Conservation (phyloP, 257 asterid species). For the Ilex asprella region DNA sequence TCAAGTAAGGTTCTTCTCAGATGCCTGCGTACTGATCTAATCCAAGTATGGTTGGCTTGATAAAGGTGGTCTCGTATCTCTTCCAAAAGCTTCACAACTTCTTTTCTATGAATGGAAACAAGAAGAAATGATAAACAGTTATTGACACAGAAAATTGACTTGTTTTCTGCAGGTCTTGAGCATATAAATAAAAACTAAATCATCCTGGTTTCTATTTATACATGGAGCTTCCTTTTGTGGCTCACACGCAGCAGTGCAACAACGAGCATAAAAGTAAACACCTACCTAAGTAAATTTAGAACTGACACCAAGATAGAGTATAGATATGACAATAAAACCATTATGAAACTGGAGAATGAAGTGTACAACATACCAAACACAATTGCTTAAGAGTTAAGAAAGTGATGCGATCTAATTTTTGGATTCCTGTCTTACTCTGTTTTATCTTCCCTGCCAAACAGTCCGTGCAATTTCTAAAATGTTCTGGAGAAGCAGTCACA, state of each 20-base stretch:
- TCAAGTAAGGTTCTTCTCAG: conserved; percentile 49
- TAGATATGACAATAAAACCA: too few relatives aligned
- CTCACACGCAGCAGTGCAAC: background rate
- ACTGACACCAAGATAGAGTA: too few relatives aligned
- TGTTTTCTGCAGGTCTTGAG: background rate
- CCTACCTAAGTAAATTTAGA: background rate
- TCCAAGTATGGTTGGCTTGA: conserved; percentile 83
- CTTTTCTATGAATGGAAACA: conserved; percentile 43
- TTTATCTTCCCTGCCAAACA: too few relatives aligned
- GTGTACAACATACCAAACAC: too few relatives aligned
- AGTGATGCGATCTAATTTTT: too few relatives aligned
- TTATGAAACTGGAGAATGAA: too few relatives aligned
- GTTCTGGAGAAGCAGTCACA: too few relatives aligned
- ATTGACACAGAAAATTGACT: background rate
- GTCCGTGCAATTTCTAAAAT: too few relatives aligned
- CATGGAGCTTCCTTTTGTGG: background rate
- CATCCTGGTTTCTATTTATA: background rate
- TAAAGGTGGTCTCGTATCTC: conserved; percentile 62
- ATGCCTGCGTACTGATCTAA: conserved; percentile 49
- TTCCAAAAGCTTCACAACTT: conserved; percentile 46
- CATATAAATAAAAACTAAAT: too few relatives aligned
- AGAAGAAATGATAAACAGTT: background rate
- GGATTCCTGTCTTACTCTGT: too few relatives aligned
- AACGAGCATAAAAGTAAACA: too few relatives aligned
- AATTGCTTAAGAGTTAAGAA: too few relatives aligned